phyloP scores from a whole-genome alignment of 2,329 filamentous ascomycete species.

The Sporothrix euskadiensis region DNA sequence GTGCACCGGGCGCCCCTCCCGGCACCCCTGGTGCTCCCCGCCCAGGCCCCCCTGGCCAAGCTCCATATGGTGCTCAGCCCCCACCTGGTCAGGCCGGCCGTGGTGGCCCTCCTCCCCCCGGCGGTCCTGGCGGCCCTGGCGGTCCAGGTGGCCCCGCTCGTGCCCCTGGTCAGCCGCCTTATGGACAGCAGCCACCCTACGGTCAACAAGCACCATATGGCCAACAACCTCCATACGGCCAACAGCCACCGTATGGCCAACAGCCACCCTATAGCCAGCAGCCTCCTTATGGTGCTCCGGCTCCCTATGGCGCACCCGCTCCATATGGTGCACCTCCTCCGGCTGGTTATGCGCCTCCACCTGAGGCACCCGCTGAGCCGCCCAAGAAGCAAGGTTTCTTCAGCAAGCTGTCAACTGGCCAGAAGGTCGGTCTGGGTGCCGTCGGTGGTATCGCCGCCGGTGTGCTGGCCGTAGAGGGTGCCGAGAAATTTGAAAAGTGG shows the following conservation, averaged over 20 bases:
- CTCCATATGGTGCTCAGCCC: conserved; percentile 12
- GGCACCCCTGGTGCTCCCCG: conserved; percentile 2
- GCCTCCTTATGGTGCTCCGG: neutral
- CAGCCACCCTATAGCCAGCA: neutral
- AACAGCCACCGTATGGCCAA: neutral
- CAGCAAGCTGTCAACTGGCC: conserved; percentile 26
- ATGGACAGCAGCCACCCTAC: conserved; percentile 6
- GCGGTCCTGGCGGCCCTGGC: neutral
- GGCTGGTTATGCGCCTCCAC: conserved; percentile 12
- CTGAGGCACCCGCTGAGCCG: neutral
- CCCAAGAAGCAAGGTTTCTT: conserved; percentile 27
- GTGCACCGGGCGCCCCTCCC: conserved; percentile 9
- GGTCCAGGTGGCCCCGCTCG: conserved; percentile 1
- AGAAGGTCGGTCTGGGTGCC: conserved; percentile 27
- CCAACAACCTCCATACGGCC: conserved; percentile 5
- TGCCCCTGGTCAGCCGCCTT: conserved; percentile 21
- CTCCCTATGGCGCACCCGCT: conserved; percentile 3
- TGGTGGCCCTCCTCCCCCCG: conserved; percentile 10
- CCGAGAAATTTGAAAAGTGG: conserved; percentile 26
- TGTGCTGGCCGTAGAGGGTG: conserved; percentile 27
- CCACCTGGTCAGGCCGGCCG: conserved; percentile 16
- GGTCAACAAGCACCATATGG: neutral
- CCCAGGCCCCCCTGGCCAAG: conserved; percentile 18
- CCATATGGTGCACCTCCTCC: conserved; percentile 21
- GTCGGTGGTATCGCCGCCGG: conserved; percentile 27